Evolutionary conservation across 2,329 filamentous ascomycete species (phyloP), one percentile per base, ranked within the genome.

Genomic region (Fusarium torreyae): DNA sequence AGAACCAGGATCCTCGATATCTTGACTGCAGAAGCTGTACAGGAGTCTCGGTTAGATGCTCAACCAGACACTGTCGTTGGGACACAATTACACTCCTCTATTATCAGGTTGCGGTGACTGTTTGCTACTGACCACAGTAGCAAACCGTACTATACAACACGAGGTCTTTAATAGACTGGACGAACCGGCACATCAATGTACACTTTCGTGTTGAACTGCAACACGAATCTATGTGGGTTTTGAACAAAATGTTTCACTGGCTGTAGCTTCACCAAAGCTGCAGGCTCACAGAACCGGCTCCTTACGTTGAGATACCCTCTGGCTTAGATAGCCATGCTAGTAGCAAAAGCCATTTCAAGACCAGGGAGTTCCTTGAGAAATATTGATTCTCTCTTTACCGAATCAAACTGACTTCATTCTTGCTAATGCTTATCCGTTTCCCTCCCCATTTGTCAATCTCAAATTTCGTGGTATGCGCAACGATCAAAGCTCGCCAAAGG

Each of bases 341-440:
- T 44, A 28, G 11, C 15, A 17, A 26, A 44, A 7, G 42, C 22
- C 24, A 6, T 40, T 39, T 34, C 40, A 22, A 24, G n/a, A 11
- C 9, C 31, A 39, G 20, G 20, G 22, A 50, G 26, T 17, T 43
- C 22, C 20, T 34, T 31, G n/a, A 34, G 39, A 18, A 18, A 36
- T 49, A 63, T 17, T 34, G 28, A 49, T 38, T 43, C 40, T 15
- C 49, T 58, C 40, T 26, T 67, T 44, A 52, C 44, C 34, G 33
- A 44, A 70, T 53, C 63, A 68, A 70, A 54, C 45, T 51, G 48
- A 69, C 48, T 70, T 69, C 64, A 69, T 69, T 66, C 51, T 55
- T 62, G 52, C 59, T 69, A 57, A 42, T 66, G 48, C 62, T 58
- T 57, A 61, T 59, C 34, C 22, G 39, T 53, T 57, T 63, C 53